Conservation (phyloP, 176 grass and related monocot species). For the Oryza meyeriana region DNA sequence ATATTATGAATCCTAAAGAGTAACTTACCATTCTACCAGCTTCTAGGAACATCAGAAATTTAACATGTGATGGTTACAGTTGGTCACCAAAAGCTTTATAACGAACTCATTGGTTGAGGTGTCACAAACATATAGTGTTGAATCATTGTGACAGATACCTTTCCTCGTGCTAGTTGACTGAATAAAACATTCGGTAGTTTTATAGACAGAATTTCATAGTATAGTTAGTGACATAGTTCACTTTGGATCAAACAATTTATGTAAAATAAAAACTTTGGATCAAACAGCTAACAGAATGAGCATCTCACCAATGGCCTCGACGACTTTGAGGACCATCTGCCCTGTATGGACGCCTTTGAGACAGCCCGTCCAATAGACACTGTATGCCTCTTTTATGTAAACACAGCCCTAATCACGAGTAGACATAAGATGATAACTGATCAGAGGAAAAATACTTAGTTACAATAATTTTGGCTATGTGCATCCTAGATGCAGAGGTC, state of each 20-base stretch:
- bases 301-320: conserved; percentile 83
- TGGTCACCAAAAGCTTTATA: background rate
- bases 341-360: conserved; percentile 69
- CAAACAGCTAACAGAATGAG: background rate
- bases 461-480: no score
- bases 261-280: background rate
- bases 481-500: no score
- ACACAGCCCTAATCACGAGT: conserved; percentile 67
- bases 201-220: background rate
- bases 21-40: background rate
- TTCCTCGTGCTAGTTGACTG: background rate
- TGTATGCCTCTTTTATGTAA: conserved; percentile 88
- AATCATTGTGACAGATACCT: background rate
- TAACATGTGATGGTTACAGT: background rate
- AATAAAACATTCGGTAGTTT: background rate
- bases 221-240: background rate
- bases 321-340: conserved; percentile 93
- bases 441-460: no score
- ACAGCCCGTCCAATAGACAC: conserved; percentile 84
- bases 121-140: background rate
- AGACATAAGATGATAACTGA: background rate
- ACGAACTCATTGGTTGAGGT: background rate
- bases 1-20: background rate
- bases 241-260: background rate
- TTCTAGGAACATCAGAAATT: background rate